Evolutionary conservation across 495 filamentous ascomycete species (phyloP).

Genomic region (Talaromyces proteolyticus): DNA sequence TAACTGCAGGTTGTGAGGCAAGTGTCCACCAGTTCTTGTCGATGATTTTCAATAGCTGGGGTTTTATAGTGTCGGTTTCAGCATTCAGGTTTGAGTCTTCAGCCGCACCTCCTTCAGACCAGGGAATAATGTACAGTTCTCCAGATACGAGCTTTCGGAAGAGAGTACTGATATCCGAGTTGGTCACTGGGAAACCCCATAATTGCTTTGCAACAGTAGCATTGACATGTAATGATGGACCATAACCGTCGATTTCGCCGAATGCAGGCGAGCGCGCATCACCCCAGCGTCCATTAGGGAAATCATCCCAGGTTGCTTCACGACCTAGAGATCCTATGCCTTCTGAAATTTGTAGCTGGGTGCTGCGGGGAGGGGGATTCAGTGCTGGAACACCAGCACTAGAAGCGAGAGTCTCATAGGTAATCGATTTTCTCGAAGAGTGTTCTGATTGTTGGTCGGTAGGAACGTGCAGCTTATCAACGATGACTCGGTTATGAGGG

Average conservation of each 20-base stretch:
- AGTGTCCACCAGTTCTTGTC: constrained; percentile 82
- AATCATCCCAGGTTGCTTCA: constrained; percentile 99
- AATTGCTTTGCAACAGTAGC: constrained; percentile 69
- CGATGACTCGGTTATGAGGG: constrained; percentile 79
- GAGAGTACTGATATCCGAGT: constrained; percentile 64
- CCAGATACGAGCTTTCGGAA: constrained; percentile 78
- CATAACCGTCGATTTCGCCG: constrained; percentile 92
- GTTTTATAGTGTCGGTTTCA: constrained; percentile 75
- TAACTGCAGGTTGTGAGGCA: constrained; percentile 92
- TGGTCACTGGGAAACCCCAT: constrained; percentile 72
- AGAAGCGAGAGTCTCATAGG: constrained; percentile 51
- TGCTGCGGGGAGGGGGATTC: constrained; percentile 51
- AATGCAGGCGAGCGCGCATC: constrained; percentile 87
- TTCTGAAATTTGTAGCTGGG: constrained; percentile 87
- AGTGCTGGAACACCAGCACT: constrained; percentile 33
- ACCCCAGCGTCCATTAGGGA: constrained; percentile 95
- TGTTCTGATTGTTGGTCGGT: constrained; percentile 12
- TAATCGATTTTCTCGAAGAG: constrained; percentile 30
- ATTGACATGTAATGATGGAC: constrained; percentile 81
- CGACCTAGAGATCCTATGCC: constrained; percentile 84
- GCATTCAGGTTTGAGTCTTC: constrained; percentile 49
- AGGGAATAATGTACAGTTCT: constrained; percentile 70
- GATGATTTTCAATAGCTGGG: constrained; percentile 69
- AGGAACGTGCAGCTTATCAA: constrained; percentile 42
- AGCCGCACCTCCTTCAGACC: constrained; percentile 81